These are phyloP conservation scores for Melaleuca quinquenervia DNA, from an alignment of 345 rosid genomes.

Conservation along the genomic window DNA sequence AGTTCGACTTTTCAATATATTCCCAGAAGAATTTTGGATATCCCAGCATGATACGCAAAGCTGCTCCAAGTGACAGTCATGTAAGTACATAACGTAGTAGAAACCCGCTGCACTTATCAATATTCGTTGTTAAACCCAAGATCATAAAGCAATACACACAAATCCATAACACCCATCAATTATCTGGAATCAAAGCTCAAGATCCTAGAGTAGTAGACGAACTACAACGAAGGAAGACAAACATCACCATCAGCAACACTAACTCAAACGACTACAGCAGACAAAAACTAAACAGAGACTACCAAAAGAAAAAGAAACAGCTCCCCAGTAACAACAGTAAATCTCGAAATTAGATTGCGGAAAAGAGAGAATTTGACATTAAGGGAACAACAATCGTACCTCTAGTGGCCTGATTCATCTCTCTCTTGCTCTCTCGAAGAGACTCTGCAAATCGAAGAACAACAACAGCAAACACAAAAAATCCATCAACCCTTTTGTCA, in stretches of 20 bases:
- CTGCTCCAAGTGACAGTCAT: background rate
- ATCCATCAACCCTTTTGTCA: background rate
- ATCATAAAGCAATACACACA: background rate
- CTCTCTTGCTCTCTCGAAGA: constrained; percentile 83
- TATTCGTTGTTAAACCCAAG: background rate
- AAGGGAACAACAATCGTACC: constrained; percentile 23
- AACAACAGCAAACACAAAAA: background rate
- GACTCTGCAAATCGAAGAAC: constrained; percentile 42
- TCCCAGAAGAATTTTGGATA: background rate
- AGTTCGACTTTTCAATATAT: background rate
- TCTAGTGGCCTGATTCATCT: constrained; percentile 85
- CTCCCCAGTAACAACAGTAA: background rate
- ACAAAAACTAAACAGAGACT: background rate
- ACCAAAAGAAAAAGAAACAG: background rate
- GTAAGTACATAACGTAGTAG: background rate
- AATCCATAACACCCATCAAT: background rate
- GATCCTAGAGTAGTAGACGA: background rate
- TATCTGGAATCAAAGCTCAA: background rate
- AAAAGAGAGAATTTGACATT: background rate
- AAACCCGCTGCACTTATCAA: background rate
- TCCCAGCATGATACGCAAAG: background rate
- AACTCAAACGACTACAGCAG: background rate
- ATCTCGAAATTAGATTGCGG: background rate
- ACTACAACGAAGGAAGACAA: background rate
- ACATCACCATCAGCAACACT: background rate